Conservation (phyloP, 2,329 filamentous ascomycete genomes). For the Trichoderma cornu-damae region DNA sequence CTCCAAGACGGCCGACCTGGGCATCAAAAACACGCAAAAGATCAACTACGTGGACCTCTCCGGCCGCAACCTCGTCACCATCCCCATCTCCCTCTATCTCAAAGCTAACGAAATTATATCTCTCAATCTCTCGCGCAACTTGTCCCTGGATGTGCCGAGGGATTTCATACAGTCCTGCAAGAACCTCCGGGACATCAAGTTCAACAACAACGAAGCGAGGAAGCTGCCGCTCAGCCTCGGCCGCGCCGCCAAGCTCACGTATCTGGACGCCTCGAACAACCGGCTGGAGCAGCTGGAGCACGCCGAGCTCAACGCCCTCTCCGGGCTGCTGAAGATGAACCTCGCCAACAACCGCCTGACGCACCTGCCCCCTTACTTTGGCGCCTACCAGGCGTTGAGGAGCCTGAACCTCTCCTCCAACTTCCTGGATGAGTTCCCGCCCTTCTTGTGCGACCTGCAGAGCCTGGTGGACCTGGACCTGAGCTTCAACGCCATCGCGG, state of each 20-base stretch:
- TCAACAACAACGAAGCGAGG: constrained; percentile 87
- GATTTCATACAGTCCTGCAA: constrained; percentile 95
- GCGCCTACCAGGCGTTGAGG: constrained; percentile 69
- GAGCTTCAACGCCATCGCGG: constrained; percentile 88
- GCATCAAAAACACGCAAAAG: constrained; percentile 77
- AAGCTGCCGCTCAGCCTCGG: constrained; percentile 79
- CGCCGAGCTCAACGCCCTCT: constrained; percentile 70
- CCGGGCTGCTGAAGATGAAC: constrained; percentile 78
- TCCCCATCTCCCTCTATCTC: constrained; percentile 89
- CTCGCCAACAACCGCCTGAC: constrained; percentile 89
- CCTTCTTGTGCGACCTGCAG: constrained; percentile 75
- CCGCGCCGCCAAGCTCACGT: constrained; percentile 74
- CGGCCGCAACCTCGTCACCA: constrained; percentile 85
- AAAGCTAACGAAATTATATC: constrained; percentile 91
- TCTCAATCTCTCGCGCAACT: constrained; percentile 85
- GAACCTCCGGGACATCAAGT: constrained; percentile 91
- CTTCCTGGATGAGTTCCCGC: constrained; percentile 76
- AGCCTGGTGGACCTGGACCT: constrained; percentile 89
- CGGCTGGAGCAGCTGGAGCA: constrained; percentile 80
- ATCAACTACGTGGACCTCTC: constrained; percentile 92
- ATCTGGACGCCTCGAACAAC: constrained; percentile 93
- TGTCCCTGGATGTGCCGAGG: constrained; percentile 86
- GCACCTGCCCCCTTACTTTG: constrained; percentile 75
- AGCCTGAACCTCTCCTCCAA: constrained; percentile 93
- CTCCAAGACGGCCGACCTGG: constrained; percentile 65